Evolutionary conservation across 495 filamentous ascomycete species (phyloP), one percentile per base, ranked within the genome.

Genomic region (Tuber magnatum): DNA sequence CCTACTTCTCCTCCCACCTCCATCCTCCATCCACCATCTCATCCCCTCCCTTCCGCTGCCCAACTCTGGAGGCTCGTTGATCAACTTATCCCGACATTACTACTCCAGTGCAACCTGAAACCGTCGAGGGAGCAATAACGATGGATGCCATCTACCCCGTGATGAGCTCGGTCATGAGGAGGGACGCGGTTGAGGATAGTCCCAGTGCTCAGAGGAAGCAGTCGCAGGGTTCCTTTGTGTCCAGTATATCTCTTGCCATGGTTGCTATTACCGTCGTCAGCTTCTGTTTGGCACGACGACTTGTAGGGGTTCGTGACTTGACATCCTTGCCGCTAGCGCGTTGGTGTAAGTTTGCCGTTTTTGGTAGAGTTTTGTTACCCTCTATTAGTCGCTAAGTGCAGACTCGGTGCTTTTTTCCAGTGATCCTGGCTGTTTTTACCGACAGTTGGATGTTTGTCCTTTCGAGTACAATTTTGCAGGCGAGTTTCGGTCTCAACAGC

Each of bases 391-490:
- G 35, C 38, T n/a, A 5, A 5, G 10, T 51, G 43, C 14, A 22
- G 44, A 68, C 22, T 28, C 10, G 71, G 56, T 74, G 22, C 20
- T 48, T 10, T 8, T 75, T 7, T 43, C 28, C 32, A 83, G 81
- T 83, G 46, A 78, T 83, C 46, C 68, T 82, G 35, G 73, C 44
- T 6, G 73, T 83, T 48, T 83, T 83, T 46, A n/a, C 73, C 39
- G 81, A 83, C 46, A 83, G 78, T 42, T 83, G 81, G 81, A 12
- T 77, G 28, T 83, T 83, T 72, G 76, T 83, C 38, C 74, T 83
- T 48, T 82, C 81, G 2, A 83, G 81, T 72, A 83, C 81, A 7
- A 77, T 83, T 20, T 73, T 83, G 39, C 81, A 83, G 51, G 76
- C 76, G 68, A 81, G 81, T 48, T 79, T 82, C 44, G 81, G 81